Conservation (phyloP, 2,329 filamentous ascomycete genomes). For the Pseudocercospora pini-densiflorae region DNA sequence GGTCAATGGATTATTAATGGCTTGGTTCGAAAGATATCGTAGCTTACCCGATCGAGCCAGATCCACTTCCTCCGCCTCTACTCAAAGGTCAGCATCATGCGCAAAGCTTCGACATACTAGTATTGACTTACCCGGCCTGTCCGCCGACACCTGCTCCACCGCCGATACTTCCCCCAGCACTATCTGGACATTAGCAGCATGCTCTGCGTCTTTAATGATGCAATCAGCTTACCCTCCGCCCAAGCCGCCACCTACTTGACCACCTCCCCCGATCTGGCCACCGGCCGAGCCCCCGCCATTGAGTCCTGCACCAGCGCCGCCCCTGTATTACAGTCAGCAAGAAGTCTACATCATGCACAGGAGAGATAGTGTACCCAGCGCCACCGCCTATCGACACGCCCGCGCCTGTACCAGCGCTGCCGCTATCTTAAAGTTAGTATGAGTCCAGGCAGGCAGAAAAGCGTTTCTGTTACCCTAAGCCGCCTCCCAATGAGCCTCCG, state of each 20-base stretch:
- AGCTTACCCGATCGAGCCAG: not conserved
- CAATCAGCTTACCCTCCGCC: not conserved
- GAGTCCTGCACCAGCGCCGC: not conserved
- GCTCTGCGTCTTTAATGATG: not conserved
- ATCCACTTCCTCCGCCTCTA: not conserved
- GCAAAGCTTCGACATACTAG: not conserved
- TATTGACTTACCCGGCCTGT: not conserved
- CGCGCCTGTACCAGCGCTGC: not conserved
- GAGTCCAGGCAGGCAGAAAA: not conserved
- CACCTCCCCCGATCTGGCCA: not conserved
- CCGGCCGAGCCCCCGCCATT: not conserved
- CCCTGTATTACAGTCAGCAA: not conserved
- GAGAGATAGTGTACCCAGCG: not conserved
- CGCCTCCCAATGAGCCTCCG: not conserved
- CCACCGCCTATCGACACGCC: not conserved
- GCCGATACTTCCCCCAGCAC: not conserved
- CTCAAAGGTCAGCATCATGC: not conserved
- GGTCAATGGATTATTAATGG: not conserved
- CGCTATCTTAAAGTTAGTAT: not conserved
- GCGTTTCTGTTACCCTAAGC: not conserved
- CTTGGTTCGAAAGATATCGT: not conserved
- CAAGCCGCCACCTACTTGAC: not conserved
- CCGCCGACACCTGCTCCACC: not conserved
- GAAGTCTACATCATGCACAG: too few species aligned
- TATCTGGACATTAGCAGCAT: not conserved